A percentile compares a stretch with the other conserved stretches of the same genome.
These are phyloP conservation scores for Colletotrichum kahawae DNA, from an alignment of 2,329 filamentous ascomycete genomes.

Conservation along the genomic window DNA sequence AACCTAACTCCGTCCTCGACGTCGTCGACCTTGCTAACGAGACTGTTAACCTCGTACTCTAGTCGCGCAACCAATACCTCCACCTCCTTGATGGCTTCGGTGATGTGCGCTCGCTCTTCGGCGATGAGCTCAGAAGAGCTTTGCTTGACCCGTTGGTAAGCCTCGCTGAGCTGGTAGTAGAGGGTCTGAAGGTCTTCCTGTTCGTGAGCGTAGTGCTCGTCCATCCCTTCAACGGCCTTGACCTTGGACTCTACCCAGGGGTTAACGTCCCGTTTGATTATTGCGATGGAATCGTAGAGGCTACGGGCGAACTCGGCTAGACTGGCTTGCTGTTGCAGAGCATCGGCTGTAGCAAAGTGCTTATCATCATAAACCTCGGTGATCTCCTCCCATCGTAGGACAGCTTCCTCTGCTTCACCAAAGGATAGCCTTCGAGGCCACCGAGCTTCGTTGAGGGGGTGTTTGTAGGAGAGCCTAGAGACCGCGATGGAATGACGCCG, in stretches of 20 bases:
- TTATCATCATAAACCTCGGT: constrained; percentile 41
- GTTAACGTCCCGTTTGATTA: constrained; percentile 57
- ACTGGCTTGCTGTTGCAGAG: constrained; percentile 25
- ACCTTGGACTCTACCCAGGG: constrained; percentile 69
- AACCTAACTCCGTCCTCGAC: constrained; percentile 82
- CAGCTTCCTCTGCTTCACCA: constrained; percentile 75
- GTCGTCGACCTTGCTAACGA: constrained; percentile 83
- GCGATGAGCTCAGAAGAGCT: constrained; percentile 71
- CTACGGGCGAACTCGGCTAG: constrained; percentile 59
- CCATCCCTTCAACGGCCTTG: constrained; percentile 59
- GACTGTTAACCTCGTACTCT: constrained; percentile 86
- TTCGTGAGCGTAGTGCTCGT: constrained; percentile 66
- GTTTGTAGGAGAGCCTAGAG: constrained; percentile 33
- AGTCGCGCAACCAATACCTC: constrained; percentile 83
- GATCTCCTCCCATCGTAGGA: constrained; percentile 69
- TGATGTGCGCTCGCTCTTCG: constrained; percentile 71
- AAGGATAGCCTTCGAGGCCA: constrained; percentile 80
- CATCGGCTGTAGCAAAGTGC: constrained; percentile 25
- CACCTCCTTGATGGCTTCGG: constrained; percentile 77
- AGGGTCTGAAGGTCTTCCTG: constrained; percentile 69
- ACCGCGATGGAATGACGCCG: constrained; percentile 65
- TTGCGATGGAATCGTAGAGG: constrained; percentile 57
- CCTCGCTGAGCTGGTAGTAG: constrained; percentile 73
- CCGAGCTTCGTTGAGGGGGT: constrained; percentile 57
- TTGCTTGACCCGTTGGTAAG: constrained; percentile 71